A percentile compares a stretch with the other conserved stretches of the same genome.
phyloP scores from a whole-genome alignment of 177 flowering plant genomes.

The Vitis hybrid region DNA sequence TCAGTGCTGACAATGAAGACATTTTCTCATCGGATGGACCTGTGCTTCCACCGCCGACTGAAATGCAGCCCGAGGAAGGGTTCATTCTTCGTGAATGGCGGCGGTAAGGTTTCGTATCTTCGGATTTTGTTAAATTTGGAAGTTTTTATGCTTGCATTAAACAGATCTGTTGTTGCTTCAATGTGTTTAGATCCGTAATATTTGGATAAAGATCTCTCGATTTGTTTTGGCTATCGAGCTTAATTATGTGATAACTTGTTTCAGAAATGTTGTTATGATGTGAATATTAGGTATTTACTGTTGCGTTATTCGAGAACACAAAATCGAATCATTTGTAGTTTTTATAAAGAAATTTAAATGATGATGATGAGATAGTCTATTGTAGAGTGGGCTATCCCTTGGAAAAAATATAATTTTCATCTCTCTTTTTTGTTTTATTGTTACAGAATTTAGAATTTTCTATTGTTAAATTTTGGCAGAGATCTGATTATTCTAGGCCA shows the following conservation, averaged over 20 bases:
- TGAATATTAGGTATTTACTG: background rate
- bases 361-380: background rate
- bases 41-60: constrained; percentile 81
- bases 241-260: background rate
- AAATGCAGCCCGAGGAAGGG: constrained; percentile 82
- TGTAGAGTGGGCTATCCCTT: background rate
- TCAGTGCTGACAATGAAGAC: constrained; percentile 45
- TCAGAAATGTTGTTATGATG: background rate
- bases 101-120: constrained; percentile 44
- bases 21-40: constrained; percentile 81
- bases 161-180: too few species aligned
- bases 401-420: too few species aligned
- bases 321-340: background rate
- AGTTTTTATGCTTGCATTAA: background rate
- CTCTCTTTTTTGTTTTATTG: too few species aligned
- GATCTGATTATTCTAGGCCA: too few species aligned
- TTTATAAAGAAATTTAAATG: background rate
- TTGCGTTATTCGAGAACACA: background rate
- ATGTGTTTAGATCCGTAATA: background rate
- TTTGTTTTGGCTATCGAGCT: background rate
- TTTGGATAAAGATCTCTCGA: background rate
- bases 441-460: too few species aligned
- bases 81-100: constrained; percentile 88
- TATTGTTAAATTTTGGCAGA: too few species aligned
- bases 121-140: background rate